A percentile compares a stretch with the other conserved stretches of the same genome.
Conservation (phyloP, 225 moss, liverwort and hornwort genomes). For the Bryoerythrophyllum caledonicum region DNA sequence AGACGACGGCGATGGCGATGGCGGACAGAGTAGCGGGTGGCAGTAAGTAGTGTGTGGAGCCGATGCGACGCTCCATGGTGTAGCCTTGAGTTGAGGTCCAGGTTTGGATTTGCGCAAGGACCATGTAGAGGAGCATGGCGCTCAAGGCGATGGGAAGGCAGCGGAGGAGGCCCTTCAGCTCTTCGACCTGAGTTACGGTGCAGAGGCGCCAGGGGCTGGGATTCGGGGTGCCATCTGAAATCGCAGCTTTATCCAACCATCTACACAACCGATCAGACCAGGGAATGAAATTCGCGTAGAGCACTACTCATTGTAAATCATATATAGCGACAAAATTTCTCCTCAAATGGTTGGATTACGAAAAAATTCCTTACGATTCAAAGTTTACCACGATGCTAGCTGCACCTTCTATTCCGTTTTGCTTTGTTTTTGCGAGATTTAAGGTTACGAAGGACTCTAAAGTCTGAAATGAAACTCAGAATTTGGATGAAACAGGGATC, state of each 20-base stretch:
- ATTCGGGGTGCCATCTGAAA: background rate
- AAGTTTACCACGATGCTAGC: too few relatives aligned
- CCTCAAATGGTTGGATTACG: too few relatives aligned
- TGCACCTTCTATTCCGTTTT: too few relatives aligned
- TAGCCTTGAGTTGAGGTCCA: slow-evolving; percentile 59
- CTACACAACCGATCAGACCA: slow-evolving; percentile 18
- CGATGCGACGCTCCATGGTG: slow-evolving; percentile 51
- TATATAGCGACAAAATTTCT: too few relatives aligned
- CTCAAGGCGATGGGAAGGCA: slow-evolving; percentile 59
- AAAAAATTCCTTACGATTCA: too few relatives aligned
- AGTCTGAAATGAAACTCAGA: too few relatives aligned
- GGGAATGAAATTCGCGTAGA: too few relatives aligned
- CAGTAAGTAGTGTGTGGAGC: slow-evolving; percentile 39
- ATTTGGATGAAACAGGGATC: too few relatives aligned
- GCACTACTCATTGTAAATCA: too few relatives aligned
- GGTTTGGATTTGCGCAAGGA: slow-evolving; percentile 58
- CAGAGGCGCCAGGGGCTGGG: slow-evolving; percentile 54
- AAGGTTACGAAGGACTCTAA: too few relatives aligned
- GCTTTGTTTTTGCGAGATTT: too few relatives aligned
- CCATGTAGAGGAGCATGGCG: slow-evolving; percentile 62
- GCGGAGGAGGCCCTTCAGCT: slow-evolving; percentile 61
- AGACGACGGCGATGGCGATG: slow-evolving; percentile 55
- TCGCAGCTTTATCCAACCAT: slow-evolving; percentile 59
- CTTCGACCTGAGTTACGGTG: slow-evolving; percentile 71
- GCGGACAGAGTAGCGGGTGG: slow-evolving; percentile 50